Conservation (phyloP, 768 basidiomycete genomes). For the Leucosporidium yakuticum region DNA sequence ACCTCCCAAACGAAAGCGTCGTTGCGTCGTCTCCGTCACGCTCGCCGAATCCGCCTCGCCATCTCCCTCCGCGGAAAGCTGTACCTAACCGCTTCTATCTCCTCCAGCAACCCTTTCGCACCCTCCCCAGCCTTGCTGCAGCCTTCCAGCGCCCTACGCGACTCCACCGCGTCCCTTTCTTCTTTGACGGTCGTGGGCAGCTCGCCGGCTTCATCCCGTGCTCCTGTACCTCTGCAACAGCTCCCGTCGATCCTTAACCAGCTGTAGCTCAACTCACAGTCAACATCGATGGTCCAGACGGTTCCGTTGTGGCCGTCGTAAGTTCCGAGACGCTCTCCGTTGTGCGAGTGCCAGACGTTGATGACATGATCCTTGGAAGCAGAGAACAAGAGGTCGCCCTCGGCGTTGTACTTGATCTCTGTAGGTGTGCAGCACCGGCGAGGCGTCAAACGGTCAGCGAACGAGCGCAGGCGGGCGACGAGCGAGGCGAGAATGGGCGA, state of each 20-base stretch:
- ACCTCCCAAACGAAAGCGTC: not conserved
- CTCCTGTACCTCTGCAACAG: too few species aligned
- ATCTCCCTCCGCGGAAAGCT: too few species aligned
- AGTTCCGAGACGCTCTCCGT: slow-evolving; percentile 93
- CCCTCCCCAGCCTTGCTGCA: too few species aligned
- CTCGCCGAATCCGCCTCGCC: too few species aligned
- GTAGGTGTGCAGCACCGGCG: slow-evolving; percentile 92
- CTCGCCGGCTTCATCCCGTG: too few species aligned
- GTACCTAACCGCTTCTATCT: too few species aligned
- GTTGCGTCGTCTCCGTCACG: too few species aligned
- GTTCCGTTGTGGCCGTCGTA: slow-evolving; percentile 94
- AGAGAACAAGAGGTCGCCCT: slow-evolving; percentile 92
- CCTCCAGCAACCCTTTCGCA: too few species aligned
- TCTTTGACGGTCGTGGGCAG: too few species aligned
- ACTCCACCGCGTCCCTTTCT: too few species aligned
- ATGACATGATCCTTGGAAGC: slow-evolving; percentile 92
- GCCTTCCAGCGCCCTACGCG: too few species aligned
- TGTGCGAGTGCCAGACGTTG: slow-evolving; percentile 90
- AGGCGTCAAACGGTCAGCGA: slow-evolving; percentile 50
- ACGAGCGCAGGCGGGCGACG: not conserved
- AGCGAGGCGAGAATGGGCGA: not conserved
- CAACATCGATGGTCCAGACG: slow-evolving; percentile 93
- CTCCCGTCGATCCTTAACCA: too few species aligned
- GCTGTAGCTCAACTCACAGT: slow-evolving; percentile 58
- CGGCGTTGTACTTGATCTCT: slow-evolving; percentile 89